Percentiles rank a stretch among this genome's conserved stretches.
These are phyloP conservation scores for Picea sitchensis DNA, from an alignment of 75 land plant species.

Conservation along the genomic window DNA sequence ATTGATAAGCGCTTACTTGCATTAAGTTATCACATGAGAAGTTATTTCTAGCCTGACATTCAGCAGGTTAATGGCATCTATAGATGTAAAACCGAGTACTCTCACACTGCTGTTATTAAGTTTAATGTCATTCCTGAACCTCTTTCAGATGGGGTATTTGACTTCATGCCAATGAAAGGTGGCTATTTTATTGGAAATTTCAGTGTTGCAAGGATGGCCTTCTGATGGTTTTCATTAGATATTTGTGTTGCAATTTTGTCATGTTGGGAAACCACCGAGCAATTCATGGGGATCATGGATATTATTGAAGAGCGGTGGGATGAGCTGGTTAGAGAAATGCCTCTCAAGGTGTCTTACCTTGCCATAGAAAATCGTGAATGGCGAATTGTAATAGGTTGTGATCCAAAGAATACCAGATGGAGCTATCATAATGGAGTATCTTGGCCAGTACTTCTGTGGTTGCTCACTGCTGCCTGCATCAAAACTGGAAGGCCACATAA, in stretches of 20 bases:
- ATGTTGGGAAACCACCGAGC: constrained; percentile 36
- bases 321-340: constrained; percentile 51
- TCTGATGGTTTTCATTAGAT: constrained; percentile 41
- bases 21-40: constrained; percentile 76
- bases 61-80: constrained; percentile 83
- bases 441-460: constrained; percentile 63
- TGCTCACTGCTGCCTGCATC: constrained; percentile 57
- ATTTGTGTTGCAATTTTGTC: constrained; percentile 47
- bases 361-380: constrained; percentile 37
- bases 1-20: constrained; percentile 83
- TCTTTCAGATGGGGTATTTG: constrained; percentile 46
- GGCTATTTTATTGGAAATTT: constrained; percentile 58
- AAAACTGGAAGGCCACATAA: constrained; percentile 64
- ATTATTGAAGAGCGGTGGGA: constrained; percentile 44
- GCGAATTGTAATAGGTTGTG: constrained; percentile 36
- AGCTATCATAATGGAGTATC: constrained; percentile 55
- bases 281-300: constrained; percentile 40
- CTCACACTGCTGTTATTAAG: constrained; percentile 59
- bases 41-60: constrained; percentile 90
- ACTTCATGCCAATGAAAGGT: constrained; percentile 44
- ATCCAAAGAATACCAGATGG: neutral
- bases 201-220: constrained; percentile 50
- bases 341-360: constrained; percentile 37
- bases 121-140: constrained; percentile 58
- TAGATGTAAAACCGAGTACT: constrained; percentile 59